Conservation (phyloP, 805 yeast species). For the Saturnispora halmiae region DNA sequence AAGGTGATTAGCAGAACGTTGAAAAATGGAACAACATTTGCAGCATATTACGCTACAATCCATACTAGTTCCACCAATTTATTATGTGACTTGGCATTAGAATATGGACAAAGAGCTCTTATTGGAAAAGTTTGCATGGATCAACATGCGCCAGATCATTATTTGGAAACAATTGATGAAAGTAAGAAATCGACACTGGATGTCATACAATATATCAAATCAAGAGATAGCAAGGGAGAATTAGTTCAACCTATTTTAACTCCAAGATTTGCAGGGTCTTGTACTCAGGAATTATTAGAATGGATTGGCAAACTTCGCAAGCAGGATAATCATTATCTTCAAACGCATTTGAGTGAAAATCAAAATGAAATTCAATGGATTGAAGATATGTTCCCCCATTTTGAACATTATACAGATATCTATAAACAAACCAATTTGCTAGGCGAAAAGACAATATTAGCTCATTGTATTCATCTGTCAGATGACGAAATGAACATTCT, state of each 20-base stretch:
- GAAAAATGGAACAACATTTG: slow-evolving; percentile 80
- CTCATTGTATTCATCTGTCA: slow-evolving; percentile 77
- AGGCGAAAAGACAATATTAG: slow-evolving; percentile 62
- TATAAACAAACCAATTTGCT: slow-evolving; percentile 58
- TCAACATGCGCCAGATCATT: slow-evolving; percentile 64
- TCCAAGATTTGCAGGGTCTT: slow-evolving; percentile 90
- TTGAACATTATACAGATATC: slow-evolving; percentile 62
- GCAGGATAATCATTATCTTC: slow-evolving; percentile 52
- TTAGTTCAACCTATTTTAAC: slow-evolving; percentile 69
- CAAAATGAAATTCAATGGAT: slow-evolving; percentile 69
- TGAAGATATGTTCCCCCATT: slow-evolving; percentile 59
- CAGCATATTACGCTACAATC: slow-evolving; percentile 84
- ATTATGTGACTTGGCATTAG: slow-evolving; percentile 61
- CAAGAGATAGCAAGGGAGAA: slow-evolving; percentile 44
- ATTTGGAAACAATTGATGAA: slow-evolving; percentile 47
- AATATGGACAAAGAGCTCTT: slow-evolving; percentile 74
- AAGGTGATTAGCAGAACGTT: slow-evolving; percentile 65
- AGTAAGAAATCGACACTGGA: slow-evolving; percentile 45
- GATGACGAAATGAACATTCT: slow-evolving; percentile 56
- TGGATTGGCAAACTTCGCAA: slow-evolving; percentile 55
- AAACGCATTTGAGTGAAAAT: slow-evolving; percentile 89
- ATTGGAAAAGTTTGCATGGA: slow-evolving; percentile 96
- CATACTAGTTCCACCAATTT: slow-evolving; percentile 67
- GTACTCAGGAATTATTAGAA: slow-evolving; percentile 52
- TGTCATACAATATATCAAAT: slow-evolving; percentile 48